Evolutionary conservation across 31 red algal genomes (phyloP), one percentile per base, ranked within the genome.

Genomic region (Porphyra umbilicalis): DNA sequence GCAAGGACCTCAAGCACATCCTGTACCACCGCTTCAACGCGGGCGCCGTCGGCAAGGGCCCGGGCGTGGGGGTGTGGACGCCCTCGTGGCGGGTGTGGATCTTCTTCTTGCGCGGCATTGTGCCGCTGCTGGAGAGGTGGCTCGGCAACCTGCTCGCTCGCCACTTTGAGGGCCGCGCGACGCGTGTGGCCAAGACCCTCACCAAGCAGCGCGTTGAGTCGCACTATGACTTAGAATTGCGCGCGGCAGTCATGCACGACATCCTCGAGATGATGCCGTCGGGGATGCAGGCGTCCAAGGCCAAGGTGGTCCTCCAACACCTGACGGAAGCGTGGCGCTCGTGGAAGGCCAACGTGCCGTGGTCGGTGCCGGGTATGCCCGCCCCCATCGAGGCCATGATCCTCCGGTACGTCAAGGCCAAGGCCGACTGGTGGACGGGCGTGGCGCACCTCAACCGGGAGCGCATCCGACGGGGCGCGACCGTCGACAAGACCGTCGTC

Each of bases 1-100:
- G 90, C 90, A 99, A 99, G 75, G 94, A 99, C 80, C 82, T 99
- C 35, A 99, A 99, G 74, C 97, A 99, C 79, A 86, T 99, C 8
- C 89, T 99, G 32, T 99, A 99, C 82, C 83, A 96, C 38, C 89
- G 93, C 10, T 99, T 99, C 74, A 95, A 93, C 78, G 92, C 89
- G 40, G 89, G 85, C 74, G 90, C 95, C 20, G 91, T 97, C 35
- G 93, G 96, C 11, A 93, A 93, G 76, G 96, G 96, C 18, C 96
- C 96, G 76, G 96, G 96, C 34, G 86, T 84, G 32, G 96, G 92
- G n/a, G 85, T 95, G 42, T 98, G 96, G 96, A 87, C 88, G 36
- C 96, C 96, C 14, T 88, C 92, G 36, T 98, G 96, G 96, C 90
- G 96, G 39, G 83, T 92, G 18, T 98, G 96, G 96, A 38, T 98